Percentiles rank a stretch among this genome's conserved stretches.
Conservation (phyloP, 352 stramenopile species). For the Phytophthora pistaciae region DNA sequence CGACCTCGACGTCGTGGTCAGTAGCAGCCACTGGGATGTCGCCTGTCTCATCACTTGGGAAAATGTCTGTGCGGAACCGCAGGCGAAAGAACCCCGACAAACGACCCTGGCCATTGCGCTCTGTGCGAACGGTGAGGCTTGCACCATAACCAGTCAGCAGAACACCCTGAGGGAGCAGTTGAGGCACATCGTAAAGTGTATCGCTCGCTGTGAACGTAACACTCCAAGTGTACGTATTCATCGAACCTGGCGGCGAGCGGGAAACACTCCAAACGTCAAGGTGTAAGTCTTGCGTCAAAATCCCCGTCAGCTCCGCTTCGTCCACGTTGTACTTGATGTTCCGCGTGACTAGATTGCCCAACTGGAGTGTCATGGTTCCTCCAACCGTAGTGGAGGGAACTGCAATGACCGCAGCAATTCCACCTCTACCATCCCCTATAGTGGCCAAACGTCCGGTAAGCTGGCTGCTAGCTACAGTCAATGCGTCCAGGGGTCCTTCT, state of each 20-base stretch:
- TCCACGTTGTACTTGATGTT: constrained; percentile 76
- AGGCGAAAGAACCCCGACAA: constrained; percentile 79
- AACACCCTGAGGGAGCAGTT: constrained; percentile 59
- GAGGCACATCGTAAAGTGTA: constrained; percentile 65
- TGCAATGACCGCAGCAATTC: constrained; percentile 50
- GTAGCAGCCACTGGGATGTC: constrained; percentile 72
- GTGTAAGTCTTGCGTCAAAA: constrained; percentile 72
- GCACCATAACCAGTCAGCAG: constrained; percentile 71
- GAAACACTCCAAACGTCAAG: constrained; percentile 66
- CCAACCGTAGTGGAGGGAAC: constrained; percentile 70
- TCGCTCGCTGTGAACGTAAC: constrained; percentile 82
- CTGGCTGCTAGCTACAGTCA: constrained; percentile 48
- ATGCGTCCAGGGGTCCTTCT: constrained; percentile 59
- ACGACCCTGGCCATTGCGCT: constrained; percentile 67
- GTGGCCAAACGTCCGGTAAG: constrained; percentile 63
- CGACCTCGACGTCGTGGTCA: constrained; percentile 59
- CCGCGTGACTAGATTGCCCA: constrained; percentile 58
- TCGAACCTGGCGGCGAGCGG: constrained; percentile 42
- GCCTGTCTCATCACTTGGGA: constrained; percentile 76
- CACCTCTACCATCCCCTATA: constrained; percentile 67
- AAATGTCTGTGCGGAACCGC: constrained; percentile 74
- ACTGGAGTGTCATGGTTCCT: constrained; percentile 75
- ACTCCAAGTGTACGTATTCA: constrained; percentile 75
- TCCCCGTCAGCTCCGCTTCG: constrained; percentile 61
- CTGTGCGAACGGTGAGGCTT: constrained; percentile 51